Evolutionary conservation across 129 eudicot species (phyloP).

Genomic region (Glebionis coronaria): DNA sequence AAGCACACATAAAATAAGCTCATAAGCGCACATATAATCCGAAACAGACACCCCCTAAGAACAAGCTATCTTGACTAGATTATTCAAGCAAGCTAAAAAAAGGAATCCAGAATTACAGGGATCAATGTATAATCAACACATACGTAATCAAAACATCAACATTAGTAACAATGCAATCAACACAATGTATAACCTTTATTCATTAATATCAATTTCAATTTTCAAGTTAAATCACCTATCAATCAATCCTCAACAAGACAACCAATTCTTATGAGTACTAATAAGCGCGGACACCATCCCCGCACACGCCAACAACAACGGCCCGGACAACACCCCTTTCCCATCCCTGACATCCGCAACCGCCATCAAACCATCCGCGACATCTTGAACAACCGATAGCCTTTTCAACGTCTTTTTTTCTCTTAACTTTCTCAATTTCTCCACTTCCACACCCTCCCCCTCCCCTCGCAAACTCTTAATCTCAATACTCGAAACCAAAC

Average conservation of each 20-base stretch:
- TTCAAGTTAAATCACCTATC: background rate
- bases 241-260: constrained; percentile 47
- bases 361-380: constrained; percentile 95
- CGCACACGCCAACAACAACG: constrained; percentile 66
- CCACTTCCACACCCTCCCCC: constrained; percentile 32
- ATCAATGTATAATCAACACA: background rate
- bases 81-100: background rate
- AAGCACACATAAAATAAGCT: too few species aligned
- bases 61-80: background rate
- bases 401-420: constrained; percentile 69
- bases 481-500: constrained; percentile 59
- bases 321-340: constrained; percentile 57
- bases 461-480: constrained; percentile 43
- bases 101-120: background rate
- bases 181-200: background rate
- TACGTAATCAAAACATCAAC: too few species aligned
- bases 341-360: constrained; percentile 81
- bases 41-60: too few species aligned
- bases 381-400: constrained; percentile 76
- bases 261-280: constrained; percentile 95
- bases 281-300: constrained; percentile 82
- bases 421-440: constrained; percentile 50
- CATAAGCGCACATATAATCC: too few species aligned
- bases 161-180: background rate
- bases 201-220: background rate